Evolutionary conservation across 1,139 yeast species (phyloP), one percentile per base, ranked within the genome.

Genomic region (Hemisphaericaspora xylofermentans): DNA sequence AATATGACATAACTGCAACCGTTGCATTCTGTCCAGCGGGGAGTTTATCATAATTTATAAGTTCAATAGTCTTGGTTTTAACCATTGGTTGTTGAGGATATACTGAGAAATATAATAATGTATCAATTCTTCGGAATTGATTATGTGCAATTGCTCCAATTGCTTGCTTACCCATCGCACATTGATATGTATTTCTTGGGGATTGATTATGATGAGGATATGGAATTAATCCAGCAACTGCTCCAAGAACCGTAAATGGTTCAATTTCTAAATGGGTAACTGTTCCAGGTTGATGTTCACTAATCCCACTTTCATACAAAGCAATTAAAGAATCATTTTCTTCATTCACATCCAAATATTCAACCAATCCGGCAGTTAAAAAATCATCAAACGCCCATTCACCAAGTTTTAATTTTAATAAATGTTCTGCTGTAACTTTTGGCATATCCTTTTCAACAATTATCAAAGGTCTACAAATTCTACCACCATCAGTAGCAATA

Each of bases 121-220:
- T 94, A 60, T 93, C 99, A 53, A 93, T 93, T 65, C 99, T 82
- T 60, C 89, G 80, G 68, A 93, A 87, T 66, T 93, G 98, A 64
- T 93, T 93, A 64, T 93, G 93, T 21, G 95, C 97, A 66, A 94
- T 94, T 7, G 98, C 98, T 51, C 99, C 99, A 64, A 93, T 93
- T 17, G 98, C 98, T 70, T 93, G 99, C 71, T 93, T 93, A 81
- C 98, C 98, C 98, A 93, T 93, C 62, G 98, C 98, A 78, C 97
- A 93, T 71, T 93, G 98, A 70, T 93, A 93, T 0, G 98, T 93
- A 63, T 93, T 93, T 78, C 98, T 84, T 38, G 98, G 98, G 4
- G 97, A 89, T 71, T 93, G 98, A 64, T 93, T 93, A 64, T 93
- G 99, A 63, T 93, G 98, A 26, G 99, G 99, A 57, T 93, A 93